Evolutionary conservation across 148 eudicot genomes (phyloP), one percentile per base, ranked within the genome.

Genomic region (Salicornia ramosissima): DNA sequence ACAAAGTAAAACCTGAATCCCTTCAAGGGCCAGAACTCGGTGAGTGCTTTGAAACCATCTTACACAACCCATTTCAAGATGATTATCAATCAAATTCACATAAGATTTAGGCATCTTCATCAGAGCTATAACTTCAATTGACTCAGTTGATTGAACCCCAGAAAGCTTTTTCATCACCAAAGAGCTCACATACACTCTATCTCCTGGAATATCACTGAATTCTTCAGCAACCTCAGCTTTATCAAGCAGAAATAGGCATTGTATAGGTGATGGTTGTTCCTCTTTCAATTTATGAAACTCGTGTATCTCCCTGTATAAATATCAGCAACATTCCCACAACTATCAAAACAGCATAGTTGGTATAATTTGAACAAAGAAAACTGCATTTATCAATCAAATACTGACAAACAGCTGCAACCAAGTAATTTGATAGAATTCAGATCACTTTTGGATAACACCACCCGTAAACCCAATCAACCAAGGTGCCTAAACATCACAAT

Each of bases 1-100:
- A 19, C 57, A 47, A 39, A 60, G 33, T 24, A 45, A 26, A 71
- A 93, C 98, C 98, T 93, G 98, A 22, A 93, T 86, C 49, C 96
- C 89, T 75, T 94, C 98, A 78, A 94, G 97, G 71, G 88, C 96
- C 50, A 94, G 82, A 79, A 90, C 80, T 61, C 97, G 86, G 77
- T 77, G 86, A 42, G 82, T 77, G 69, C 64, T 19, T 18, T 51
- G 30, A 64, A 90, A 90, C 88, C 78, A 90, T 50, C 70, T 70
- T 6, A 25, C 60, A 70, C 77, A 82, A 80, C 83, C 83, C n/a
- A 64, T 69, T 12, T 74, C 86, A 5, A 28, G 47, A 65, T 58
- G 75, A 67, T 72, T 60, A 46, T 80, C 81, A 73, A 73, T 77
- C 69, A 88, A 68, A 79, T 77, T 58, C 59, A 62, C 70, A 76